Base-by-base conservation (phyloP, 2,329 filamentous ascomycete genomes). In the Fusarium circinatum region DNA sequence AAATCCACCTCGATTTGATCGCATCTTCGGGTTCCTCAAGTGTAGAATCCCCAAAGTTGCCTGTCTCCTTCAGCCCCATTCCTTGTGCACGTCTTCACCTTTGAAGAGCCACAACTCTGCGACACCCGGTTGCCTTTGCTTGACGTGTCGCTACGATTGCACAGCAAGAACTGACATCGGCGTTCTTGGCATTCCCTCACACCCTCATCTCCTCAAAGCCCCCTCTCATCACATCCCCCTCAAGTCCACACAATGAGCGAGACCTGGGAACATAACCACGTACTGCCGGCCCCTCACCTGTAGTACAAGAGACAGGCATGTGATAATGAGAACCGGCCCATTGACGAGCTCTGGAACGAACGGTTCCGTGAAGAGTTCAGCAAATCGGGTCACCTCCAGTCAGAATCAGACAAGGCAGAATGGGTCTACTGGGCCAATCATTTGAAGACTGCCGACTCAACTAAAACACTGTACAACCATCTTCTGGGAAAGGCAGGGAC, bases 281-380 rank as follows among this genome's bases (percentile, higher is more conserved):
- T 14, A 15, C 39, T 15, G 1, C 39, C 22, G 22, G 39, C 22
- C 8, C 14, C 39, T n/a, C 11, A n/a, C 39, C 22, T 42, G 39
- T 15, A 13, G 22, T 41, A 41, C 39, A 15, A 15, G 4, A 6
- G 13, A 15, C 13, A 41, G 39, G 13, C 8, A 14, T 41, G 22
- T 9, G 39, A 41, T n/a, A 1, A 6, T 41, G 2, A n/a, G 39
- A 41, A 15, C 13, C 39, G 8, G 22, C 13, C 22, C 3, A 5
- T 42, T 1, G 39, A n/a, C 13, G 1, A n/a, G 39, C 9, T 42
- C 0, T 42, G 22, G 39, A 42, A 42, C 39, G 0, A 7, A 11
- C 8, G 1, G 39, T 42, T 42, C 22, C 14, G 22, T n/a, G 14
- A 42, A 42, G 39, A 42, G 39, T 42, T n/a, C 39, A 5, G 0